Evolutionary conservation across 129 eudicot species (phyloP), one percentile per base, ranked within the genome.

Genomic region (Flaveria brownii): DNA sequence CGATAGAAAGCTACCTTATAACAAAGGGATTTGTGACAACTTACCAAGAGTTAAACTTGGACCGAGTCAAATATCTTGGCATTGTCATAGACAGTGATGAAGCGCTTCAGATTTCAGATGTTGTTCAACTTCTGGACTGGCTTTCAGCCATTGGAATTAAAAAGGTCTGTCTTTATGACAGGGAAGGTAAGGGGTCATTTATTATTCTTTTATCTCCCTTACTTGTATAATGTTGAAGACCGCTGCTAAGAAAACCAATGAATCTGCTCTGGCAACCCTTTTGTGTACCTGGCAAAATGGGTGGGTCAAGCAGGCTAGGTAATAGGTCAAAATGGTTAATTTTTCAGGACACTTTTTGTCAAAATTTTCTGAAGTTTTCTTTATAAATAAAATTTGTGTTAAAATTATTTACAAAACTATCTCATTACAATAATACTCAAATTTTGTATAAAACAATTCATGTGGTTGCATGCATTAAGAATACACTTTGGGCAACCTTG

Each of bases 41-140:
- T 23, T 93, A 90, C 55, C 71, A 76, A 62, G 22, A 80, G 50
- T 68, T 93, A 71, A 82, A 90, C 77, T 52, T 89, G 59, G 77
- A 84, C 41, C 86, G 85, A 59, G 84, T 93, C 60, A 77, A 68
- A 23, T 93, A 88, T 84, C 82, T 93, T 73, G 98, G 91, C 43
- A 73, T 93, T 72, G 97, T 88, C 68, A 62, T 93, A 62, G 98
- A 93, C 85, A 93, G 91, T 77, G 88, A 90, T 80, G 98, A 93
- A 84, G 96, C 97, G 56, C 85, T 71, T 50, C 73, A 85, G 41
- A 86, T 86, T 60, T 69, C 87, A 73, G 55, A 88, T 16, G 91
- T 93, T 74, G 68, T 87, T 79, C 82, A 88, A 63, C 85, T 93
- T 75, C 66, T 93, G 83, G 75, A 83, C 39, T 89, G 93, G 96